These are phyloP conservation scores for Lactarius akahatsu DNA, from an alignment of 768 basidiomycete genomes.

Conservation along the genomic window DNA sequence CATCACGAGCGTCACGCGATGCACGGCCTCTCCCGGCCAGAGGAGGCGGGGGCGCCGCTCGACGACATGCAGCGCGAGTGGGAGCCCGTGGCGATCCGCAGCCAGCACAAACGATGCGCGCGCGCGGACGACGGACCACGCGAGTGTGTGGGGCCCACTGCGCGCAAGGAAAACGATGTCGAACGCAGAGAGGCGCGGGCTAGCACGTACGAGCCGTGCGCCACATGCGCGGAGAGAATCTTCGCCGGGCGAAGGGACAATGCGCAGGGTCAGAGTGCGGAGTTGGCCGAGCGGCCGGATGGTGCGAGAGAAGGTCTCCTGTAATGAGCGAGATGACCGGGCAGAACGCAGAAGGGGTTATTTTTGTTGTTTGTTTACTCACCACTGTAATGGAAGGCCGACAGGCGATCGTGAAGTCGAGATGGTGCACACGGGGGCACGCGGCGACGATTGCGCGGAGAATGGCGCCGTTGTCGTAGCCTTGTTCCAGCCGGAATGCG, in stretches of 20 bases:
- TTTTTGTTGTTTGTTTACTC: constrained; percentile 30
- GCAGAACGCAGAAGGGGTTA: background rate
- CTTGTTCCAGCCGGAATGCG: constrained; percentile 64
- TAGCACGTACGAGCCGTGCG: constrained; percentile 57
- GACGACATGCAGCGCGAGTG: constrained; percentile 22
- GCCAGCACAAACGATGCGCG: constrained; percentile 26
- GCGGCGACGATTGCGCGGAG: constrained; percentile 64
- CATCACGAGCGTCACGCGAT: constrained; percentile 17
- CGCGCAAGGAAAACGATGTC: constrained; percentile 62
- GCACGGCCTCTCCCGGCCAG: constrained; percentile 3
- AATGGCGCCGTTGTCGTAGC: constrained; percentile 68
- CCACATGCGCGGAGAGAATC: constrained; percentile 59
- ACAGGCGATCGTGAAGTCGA: constrained; percentile 64
- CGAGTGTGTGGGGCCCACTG: constrained; percentile 35
- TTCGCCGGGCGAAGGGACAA: constrained; percentile 68
- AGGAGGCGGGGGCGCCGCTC: constrained; percentile 13
- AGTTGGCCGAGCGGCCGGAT: constrained; percentile 63
- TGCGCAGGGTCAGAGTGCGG: constrained; percentile 57
- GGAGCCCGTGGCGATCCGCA: constrained; percentile 26
- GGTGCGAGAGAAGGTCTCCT: constrained; percentile 65
- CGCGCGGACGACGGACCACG: background rate
- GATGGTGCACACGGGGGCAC: constrained; percentile 61
- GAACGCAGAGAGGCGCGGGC: constrained; percentile 67
- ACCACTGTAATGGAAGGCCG: constrained; percentile 75
- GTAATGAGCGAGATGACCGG: background rate